Base-by-base conservation (phyloP, 768 basidiomycete genomes). In the Amanita molliuscula region DNA sequence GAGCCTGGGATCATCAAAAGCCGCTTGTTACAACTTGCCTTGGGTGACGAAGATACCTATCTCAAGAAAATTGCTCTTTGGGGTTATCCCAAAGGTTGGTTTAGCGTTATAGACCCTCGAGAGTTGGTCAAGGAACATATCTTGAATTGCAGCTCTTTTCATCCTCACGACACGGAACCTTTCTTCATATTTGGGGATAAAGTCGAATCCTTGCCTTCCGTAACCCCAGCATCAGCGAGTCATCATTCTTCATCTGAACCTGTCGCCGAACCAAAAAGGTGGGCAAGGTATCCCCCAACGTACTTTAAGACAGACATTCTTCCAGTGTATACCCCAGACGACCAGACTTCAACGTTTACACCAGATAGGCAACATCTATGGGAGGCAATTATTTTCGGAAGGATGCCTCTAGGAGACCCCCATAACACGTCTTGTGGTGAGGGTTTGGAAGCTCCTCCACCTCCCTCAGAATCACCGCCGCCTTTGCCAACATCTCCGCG, bases 31-130 rank as follows among this genome's bases (percentile, higher is more conserved):
- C 69, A 71, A 42, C 75, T 79, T 8, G 84, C 84, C 0, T 65
- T 87, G 25, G 76, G 70, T 13, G 55, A 56, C 34, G 61, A 67
- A 2, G 71, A 68, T 4, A 69, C 74, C 28, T 84, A 82, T 80
- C 69, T 87, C 36, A 67, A 59, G 38, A 78, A 79, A 41, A 88
- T 89, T 61, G 68, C 78, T 23, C 56, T 67, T 34, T 87, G 84
- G 84, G 87, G 87, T 0, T 89, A 88, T 59, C 87, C 87, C n/a
- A 73, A 70, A 11, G 87, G 87, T 0, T 89, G 84, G 83, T 59
- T 73, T 18, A 62, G 67, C 43, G 53, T 54, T 9, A 55, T 47
- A 44, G 79, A 88, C 59, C 87, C 86, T 6, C 71, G 70, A 49
- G 68, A 77, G 20, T 57, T 61, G 44, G 70, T 81, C 45, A 66